These are phyloP conservation scores for Tricholomella constricta DNA, from an alignment of 768 basidiomycete genomes.

Conservation along the genomic window DNA sequence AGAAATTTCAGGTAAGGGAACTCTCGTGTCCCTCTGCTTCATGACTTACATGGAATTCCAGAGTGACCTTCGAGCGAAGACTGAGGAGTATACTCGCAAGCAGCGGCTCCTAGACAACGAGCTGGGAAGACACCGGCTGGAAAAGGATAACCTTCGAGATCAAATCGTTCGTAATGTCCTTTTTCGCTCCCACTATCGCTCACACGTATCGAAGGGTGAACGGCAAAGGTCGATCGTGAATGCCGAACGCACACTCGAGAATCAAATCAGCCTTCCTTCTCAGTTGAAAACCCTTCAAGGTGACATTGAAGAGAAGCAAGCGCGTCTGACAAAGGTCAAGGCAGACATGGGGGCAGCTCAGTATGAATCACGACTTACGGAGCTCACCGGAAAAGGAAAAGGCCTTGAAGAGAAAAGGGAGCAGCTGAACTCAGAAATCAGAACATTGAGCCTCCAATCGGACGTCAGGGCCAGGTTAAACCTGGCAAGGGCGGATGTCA, in stretches of 20 bases:
- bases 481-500: conserved; percentile 69
- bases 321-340: conserved; percentile 60
- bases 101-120: conserved; percentile 58
- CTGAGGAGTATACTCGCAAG: conserved; percentile 66
- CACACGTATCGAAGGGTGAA: conserved; percentile 41
- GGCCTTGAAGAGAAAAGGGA: conserved; percentile 72
- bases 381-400: conserved; percentile 55
- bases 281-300: conserved; percentile 54
- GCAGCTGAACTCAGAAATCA: conserved; percentile 67
- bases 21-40: not conserved
- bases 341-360: conserved; percentile 58
- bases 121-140: conserved; percentile 53
- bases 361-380: conserved; percentile 63
- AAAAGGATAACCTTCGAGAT: conserved; percentile 51
- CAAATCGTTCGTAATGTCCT: conserved; percentile 50
- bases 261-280: conserved; percentile 51
- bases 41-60: conserved; percentile 23
- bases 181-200: not conserved
- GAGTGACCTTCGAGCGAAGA: conserved; percentile 56
- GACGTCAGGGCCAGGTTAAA: conserved; percentile 80
- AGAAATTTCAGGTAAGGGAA: conserved; percentile 61
- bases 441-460: conserved; percentile 72
- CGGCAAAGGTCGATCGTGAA: conserved; percentile 51
- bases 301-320: conserved; percentile 72
- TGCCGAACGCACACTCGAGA: conserved; percentile 59